Conservation (phyloP, 1,139 yeast species). For the Candida neerlandica region DNA sequence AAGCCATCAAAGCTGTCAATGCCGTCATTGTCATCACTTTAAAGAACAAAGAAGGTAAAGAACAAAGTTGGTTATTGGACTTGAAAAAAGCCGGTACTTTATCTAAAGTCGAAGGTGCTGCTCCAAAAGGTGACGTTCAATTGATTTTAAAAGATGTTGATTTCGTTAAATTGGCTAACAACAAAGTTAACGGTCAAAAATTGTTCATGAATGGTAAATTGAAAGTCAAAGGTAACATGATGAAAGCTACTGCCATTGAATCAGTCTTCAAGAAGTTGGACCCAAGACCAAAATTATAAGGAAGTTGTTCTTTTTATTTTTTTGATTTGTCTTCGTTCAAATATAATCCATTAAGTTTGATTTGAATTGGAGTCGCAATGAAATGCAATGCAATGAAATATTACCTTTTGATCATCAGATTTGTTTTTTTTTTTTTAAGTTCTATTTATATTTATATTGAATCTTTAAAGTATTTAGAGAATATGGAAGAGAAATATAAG, state of each 20-base stretch:
- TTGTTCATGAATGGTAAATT: conserved; percentile 82
- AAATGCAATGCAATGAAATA: neutral
- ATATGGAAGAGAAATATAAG: neutral
- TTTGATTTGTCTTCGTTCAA: neutral
- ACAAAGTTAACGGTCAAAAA: conserved; percentile 83
- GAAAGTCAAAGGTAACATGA: conserved; percentile 85
- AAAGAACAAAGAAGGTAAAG: conserved; percentile 67
- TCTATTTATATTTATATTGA: neutral
- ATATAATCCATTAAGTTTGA: neutral
- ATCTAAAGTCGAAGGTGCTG: conserved; percentile 49
- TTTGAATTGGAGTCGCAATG: conserved; percentile 2
- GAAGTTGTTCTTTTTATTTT: neutral
- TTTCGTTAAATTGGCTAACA: conserved; percentile 69
- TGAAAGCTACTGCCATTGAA: conserved; percentile 85
- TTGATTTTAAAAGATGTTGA: conserved; percentile 65
- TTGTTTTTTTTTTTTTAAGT: neutral
- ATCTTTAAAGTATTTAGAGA: neutral
- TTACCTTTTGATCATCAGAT: neutral
- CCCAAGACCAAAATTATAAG: conserved; percentile 52
- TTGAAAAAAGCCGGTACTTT: conserved; percentile 65
- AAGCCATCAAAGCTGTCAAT: conserved; percentile 55
- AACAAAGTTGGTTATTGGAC: conserved; percentile 71
- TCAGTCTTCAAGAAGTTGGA: conserved; percentile 68
- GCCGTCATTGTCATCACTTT: conserved; percentile 70
- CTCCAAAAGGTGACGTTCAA: conserved; percentile 66